Base-by-base conservation (phyloP, 768 basidiomycete genomes). In the Lentinula guzmanii region DNA sequence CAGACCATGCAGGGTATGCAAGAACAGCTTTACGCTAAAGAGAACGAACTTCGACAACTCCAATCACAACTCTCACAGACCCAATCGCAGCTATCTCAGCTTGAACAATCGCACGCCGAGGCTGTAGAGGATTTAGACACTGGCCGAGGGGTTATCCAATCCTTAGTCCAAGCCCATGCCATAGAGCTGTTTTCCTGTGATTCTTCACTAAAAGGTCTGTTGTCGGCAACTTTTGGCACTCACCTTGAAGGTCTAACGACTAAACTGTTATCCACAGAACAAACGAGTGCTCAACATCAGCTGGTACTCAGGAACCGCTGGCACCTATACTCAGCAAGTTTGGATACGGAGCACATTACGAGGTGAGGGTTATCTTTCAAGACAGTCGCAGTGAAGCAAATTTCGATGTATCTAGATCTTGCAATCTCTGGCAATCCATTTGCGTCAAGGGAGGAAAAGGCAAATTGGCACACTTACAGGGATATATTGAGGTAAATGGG, bases 111-210 rank as follows among this genome's bases (percentile, higher is more conserved):
- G 63, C 79, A 81, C 35, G 80, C 81, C 50, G 68, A 73, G 57
- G 76, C 74, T 8, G 76, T 73, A 58, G 72, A 70, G 53, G 84
- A 90, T 65, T 70, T 90, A 24, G 81, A 84, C 52, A 74, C 77
- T 2, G 81, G 81, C 8, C 68, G 81, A 9, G 75, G 75, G 4
- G 72, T 77, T 11, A 67, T 91, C 35, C 79, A 78, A 53, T 68
- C 63, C 4, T 72, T 92, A 64, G 77, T 87, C 62, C 80, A 81
- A 65, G 76, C 76, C 39, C 82, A 89, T 67, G 78, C 77, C 15
- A 78, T 91, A 65, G 77, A 79, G n/a, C 71, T 85, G 21, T 81
- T 76, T 63, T 78, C 82, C 15, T 74, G 77, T 55, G 84, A 86
- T 61, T 63, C 74, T 21, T 80, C 85, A 21, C 61, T 86, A 39